Base-by-base conservation (phyloP, 1,139 yeast genomes). In the Sugiyamaella japonica region DNA sequence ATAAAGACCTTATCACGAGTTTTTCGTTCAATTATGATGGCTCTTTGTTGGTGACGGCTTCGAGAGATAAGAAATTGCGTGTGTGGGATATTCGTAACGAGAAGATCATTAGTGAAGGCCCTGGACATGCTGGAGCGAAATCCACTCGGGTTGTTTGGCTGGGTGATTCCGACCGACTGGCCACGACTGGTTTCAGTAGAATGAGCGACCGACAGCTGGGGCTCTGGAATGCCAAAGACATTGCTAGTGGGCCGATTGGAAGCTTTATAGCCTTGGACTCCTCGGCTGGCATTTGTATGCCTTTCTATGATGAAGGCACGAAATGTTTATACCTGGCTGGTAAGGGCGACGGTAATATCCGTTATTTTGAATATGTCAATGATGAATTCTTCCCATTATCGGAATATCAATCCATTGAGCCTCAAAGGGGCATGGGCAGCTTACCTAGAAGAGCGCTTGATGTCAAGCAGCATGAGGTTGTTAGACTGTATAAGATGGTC, bases 311-410 rank as follows among this genome's bases (percentile, higher is more conserved):
- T 67, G 86, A 82, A 41, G 82, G 87, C 42, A 89, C 89, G 53
- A 82, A 85, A 57, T 83, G 91, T 56, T 77, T 95, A 59, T 93
- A 86, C 69, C 76, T 93, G 60, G 98, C 96, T 37, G 99, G 99
- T 63, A 93, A 93, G 72, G 99, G 99, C 70, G 99, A 93, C 70
- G 98, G 99, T 66, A 93, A 93, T 70, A 89, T 93, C 67, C 88
- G 97, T 66, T 91, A 91, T 73, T 90, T 77, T 67, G 98, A 93
- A 73, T 89, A 80, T 68, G 70, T 68, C 23, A 83, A 86, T 63
- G 98, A 93, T 66, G 85, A 83, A 63, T 77, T 93, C 59, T 83
- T 77, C 71, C 90, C 88, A 62, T 75, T 93, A 59, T 87, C 96
- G 5, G 97, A 91, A 70, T 93, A 80, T 70, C 84, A 85, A 56